Conservation (phyloP, 805 yeast species). For the Saitoella complicata region DNA sequence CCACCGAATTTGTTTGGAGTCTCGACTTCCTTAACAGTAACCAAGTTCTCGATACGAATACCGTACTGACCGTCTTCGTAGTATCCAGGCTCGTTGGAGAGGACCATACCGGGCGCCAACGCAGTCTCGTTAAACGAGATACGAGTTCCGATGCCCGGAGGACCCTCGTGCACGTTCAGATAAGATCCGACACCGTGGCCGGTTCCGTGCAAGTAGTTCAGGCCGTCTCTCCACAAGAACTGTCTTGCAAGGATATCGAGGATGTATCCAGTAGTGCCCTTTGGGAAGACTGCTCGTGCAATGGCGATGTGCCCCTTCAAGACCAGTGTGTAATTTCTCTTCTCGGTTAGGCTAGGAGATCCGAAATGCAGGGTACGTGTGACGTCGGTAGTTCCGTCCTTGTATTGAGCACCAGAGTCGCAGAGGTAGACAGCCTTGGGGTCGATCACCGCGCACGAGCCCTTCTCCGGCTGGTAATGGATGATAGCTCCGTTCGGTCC, state of each 20-base stretch:
- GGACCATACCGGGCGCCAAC: constrained; percentile 46
- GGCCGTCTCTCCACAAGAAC: constrained; percentile 63
- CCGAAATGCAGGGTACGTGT: constrained; percentile 72
- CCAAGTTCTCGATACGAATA: constrained; percentile 72
- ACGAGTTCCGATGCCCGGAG: constrained; percentile 59
- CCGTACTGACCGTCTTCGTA: constrained; percentile 86
- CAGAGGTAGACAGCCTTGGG: constrained; percentile 53
- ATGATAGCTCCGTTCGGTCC: constrained; percentile 67
- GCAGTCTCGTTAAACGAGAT: constrained; percentile 33
- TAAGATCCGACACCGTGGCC: constrained; percentile 96
- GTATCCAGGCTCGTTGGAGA: constrained; percentile 90
- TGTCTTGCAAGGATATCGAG: constrained; percentile 76
- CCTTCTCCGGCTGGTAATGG: constrained; percentile 51
- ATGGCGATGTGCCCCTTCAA: constrained; percentile 83
- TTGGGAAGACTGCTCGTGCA: constrained; percentile 65
- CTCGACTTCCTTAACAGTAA: constrained; percentile 34
- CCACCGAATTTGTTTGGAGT: constrained; percentile 35
- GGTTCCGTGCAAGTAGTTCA: constrained; percentile 85
- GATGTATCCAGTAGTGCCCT: constrained; percentile 54
- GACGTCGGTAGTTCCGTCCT: constrained; percentile 90
- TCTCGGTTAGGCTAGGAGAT: constrained; percentile 40
- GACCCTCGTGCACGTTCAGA: constrained; percentile 88
- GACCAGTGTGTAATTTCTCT: constrained; percentile 62
- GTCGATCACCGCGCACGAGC: constrained; percentile 43
- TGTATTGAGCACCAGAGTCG: constrained; percentile 74